Evolutionary conservation across 164 flowering plant species (phyloP).

Genomic region (Annona cherimola): DNA sequence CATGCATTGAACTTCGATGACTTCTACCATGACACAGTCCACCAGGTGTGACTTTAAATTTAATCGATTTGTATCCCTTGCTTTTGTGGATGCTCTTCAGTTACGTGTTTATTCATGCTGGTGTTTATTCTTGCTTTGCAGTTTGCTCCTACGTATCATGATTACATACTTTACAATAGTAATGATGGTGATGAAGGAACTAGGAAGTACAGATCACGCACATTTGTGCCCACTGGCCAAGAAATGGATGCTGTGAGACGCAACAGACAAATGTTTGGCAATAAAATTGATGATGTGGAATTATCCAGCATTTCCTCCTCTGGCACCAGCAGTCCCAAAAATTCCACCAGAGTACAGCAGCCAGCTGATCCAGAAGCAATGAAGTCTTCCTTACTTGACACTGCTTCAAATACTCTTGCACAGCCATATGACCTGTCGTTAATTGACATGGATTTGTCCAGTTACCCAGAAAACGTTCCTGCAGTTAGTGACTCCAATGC

Average conservation of each 20-base stretch:
- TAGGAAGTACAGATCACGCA: slow-evolving; percentile 79
- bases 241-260: slow-evolving; percentile 89
- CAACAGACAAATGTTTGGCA: slow-evolving; percentile 55
- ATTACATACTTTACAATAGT: slow-evolving; percentile 89
- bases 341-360: slow-evolving; percentile 14
- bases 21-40: slow-evolving; percentile 96
- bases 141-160: slow-evolving; percentile 99
- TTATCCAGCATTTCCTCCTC: slow-evolving; percentile 62
- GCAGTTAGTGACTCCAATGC: slow-evolving; percentile 31
- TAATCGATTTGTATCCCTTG: neutral
- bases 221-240: slow-evolving; percentile 93
- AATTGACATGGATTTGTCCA: slow-evolving; percentile 64
- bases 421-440: slow-evolving; percentile 61
- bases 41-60: slow-evolving; percentile 50
- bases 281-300: slow-evolving; percentile 64
- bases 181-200: slow-evolving; percentile 75
- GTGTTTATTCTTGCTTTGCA: slow-evolving; percentile 26
- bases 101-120: neutral
- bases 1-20: slow-evolving; percentile 88
- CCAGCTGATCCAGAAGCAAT: slow-evolving; percentile 38
- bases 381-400: slow-evolving; percentile 65
- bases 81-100: neutral
- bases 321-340: slow-evolving; percentile 47
- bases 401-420: slow-evolving; percentile 38
- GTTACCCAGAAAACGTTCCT: slow-evolving; percentile 58